Evolutionary conservation across 352 stramenopile species (phyloP).

Genomic region (Saprolegnia parasitica): DNA sequence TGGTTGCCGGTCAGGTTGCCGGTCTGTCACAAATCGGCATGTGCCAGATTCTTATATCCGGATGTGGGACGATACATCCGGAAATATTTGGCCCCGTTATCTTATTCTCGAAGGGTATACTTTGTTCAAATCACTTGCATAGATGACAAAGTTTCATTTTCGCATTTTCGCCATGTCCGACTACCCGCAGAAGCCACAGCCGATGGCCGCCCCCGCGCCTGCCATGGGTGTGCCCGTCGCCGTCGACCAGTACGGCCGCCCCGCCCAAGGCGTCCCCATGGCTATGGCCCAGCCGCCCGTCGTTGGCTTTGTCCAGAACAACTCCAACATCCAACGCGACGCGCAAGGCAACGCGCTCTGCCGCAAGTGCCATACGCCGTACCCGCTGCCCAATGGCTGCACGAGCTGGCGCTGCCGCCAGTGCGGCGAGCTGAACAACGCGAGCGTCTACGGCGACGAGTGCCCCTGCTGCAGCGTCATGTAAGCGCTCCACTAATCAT

Average conservation of each 20-base stretch:
- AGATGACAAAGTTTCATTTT: conserved; percentile 9
- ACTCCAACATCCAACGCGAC: conserved; percentile 61
- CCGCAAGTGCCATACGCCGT: conserved; percentile 62
- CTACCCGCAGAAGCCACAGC: conserved; percentile 16
- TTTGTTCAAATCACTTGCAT: conserved; percentile 1
- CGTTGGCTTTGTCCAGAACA: conserved; percentile 49
- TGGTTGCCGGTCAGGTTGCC: no score
- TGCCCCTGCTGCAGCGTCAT: conserved; percentile 34
- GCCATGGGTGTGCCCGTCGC: conserved; percentile 23
- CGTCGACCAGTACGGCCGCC: conserved; percentile 27
- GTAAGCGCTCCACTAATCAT: not conserved
- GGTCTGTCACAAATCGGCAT: not conserved
- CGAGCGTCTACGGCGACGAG: conserved; percentile 68
- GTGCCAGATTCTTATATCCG: not conserved
- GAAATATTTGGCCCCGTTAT: not conserved
- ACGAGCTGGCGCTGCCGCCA: conserved; percentile 70
- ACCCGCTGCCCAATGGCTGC: conserved; percentile 57
- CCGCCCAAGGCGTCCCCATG: conserved; percentile 24
- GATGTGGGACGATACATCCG: not conserved
- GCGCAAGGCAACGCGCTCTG: conserved; percentile 67
- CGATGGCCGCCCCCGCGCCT: not conserved
- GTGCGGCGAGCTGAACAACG: conserved; percentile 73
- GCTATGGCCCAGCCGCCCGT: conserved; percentile 36
- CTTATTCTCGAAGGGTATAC: not conserved
- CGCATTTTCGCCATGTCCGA: conserved; percentile 6